Percentiles rank a stretch among this genome's conserved stretches.
Conservation (phyloP, 1,284 basidiomycete genomes). For the Pulveroboletus sp. region DNA sequence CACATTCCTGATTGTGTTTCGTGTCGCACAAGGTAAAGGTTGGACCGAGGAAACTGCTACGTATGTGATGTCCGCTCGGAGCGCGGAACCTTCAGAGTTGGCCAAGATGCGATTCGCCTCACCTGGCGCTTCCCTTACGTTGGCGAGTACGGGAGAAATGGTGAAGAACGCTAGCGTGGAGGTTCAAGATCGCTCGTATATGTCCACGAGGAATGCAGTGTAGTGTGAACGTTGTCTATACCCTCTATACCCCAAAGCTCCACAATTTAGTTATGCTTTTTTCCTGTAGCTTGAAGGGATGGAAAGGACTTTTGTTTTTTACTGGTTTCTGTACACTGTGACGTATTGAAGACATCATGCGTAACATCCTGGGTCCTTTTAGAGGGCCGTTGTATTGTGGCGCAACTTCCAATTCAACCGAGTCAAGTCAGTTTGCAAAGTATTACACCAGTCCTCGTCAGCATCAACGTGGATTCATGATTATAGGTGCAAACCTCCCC, state of each 20-base stretch:
- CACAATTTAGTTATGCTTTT: not conserved
- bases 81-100: not conserved
- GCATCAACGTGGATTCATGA: too few relatives aligned
- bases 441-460: too few relatives aligned
- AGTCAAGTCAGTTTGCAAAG: too few relatives aligned
- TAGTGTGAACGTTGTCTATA: not conserved
- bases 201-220: not conserved
- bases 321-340: too few relatives aligned
- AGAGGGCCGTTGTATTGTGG: too few relatives aligned
- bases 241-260: not conserved
- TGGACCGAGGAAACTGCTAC: slow-evolving; percentile 22
- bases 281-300: too few relatives aligned
- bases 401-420: too few relatives aligned
- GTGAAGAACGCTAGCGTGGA: not conserved
- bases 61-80: not conserved
- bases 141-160: not conserved
- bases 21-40: slow-evolving; percentile 31
- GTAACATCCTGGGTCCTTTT: too few relatives aligned
- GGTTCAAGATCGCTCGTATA: not conserved
- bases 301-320: too few relatives aligned
- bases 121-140: not conserved
- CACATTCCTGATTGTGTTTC: slow-evolving; percentile 26
- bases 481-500: too few relatives aligned
- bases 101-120: slow-evolving; percentile 2
- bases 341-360: too few relatives aligned